phyloP scores from a whole-genome alignment of 176 grass and related monocot species.

The Oryza coarctata region DNA sequence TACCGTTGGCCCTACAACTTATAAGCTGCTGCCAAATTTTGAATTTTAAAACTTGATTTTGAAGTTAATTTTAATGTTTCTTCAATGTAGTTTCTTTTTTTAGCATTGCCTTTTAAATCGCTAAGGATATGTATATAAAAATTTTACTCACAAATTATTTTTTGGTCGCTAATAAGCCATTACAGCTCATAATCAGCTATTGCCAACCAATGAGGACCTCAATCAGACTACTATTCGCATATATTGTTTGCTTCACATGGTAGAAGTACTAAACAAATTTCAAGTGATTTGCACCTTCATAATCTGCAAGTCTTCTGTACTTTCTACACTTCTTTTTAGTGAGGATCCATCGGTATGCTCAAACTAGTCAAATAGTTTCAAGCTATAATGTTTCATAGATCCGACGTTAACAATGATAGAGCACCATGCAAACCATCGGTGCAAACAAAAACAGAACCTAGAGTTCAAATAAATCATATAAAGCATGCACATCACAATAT shows the following conservation, averaged over 20 bases:
- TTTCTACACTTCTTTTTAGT: neutral
- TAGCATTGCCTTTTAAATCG: no score
- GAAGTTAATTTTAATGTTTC: no score
- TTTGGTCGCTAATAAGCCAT: no score
- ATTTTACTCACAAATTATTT: no score
- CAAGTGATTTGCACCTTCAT: constrained; percentile 10
- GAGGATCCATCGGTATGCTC: neutral
- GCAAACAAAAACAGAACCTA: neutral
- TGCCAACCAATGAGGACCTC: no score
- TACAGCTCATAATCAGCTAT: no score
- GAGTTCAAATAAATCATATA: constrained; percentile 11
- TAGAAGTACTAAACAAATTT: constrained; percentile 13
- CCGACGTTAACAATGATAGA: neutral
- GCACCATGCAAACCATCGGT: neutral
- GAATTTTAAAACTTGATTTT: no score
- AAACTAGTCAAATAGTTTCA: constrained; percentile 14
- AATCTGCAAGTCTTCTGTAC: neutral
- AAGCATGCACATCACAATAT: neutral
- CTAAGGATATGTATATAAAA: no score
- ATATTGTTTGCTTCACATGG: neutral
- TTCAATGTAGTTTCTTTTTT: no score
- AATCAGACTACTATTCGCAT: neutral
- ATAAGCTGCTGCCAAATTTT: no score
- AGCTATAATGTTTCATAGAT: neutral
- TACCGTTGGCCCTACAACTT: no score